Conservation (phyloP, 2,329 filamentous ascomycete species). For the Aspergillus chevalieri region DNA sequence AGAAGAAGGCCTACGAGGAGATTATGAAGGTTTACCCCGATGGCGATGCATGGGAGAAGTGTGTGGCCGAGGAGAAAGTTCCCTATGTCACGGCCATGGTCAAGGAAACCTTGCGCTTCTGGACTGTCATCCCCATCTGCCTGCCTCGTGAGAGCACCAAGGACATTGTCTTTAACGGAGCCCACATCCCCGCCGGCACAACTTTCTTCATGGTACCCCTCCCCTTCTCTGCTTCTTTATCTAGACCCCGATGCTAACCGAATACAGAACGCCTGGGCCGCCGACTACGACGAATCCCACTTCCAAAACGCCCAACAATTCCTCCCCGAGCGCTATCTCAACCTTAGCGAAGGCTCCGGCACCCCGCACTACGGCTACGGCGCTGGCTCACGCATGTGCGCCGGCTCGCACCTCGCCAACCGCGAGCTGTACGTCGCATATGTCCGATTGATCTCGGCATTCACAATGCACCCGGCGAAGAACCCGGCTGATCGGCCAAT, state of each 20-base stretch:
- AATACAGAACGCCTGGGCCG: constrained; percentile 62
- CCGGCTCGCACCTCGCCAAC: constrained; percentile 58
- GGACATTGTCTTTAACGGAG: constrained; percentile 63
- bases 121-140: constrained; percentile 72
- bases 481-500: constrained; percentile 46
- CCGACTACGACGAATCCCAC: constrained; percentile 64
- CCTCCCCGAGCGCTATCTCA: constrained; percentile 64
- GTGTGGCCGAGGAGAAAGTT: constrained; percentile 66
- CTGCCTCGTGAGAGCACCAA: constrained; percentile 67
- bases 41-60: constrained; percentile 69
- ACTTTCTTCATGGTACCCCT: constrained; percentile 66
- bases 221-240: not conserved
- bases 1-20: constrained; percentile 61
- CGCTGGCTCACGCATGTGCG: constrained; percentile 59
- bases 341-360: constrained; percentile 45
- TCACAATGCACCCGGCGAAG: constrained; percentile 48
- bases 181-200: constrained; percentile 65
- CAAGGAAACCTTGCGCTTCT: constrained; percentile 73
- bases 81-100: constrained; percentile 71
- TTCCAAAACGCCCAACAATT: constrained; percentile 61
- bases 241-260: constrained; percentile 1
- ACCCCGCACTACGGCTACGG: constrained; percentile 60
- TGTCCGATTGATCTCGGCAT: constrained; percentile 54
- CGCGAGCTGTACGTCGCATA: constrained; percentile 58
- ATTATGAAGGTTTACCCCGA: constrained; percentile 67